A percentile compares a stretch with the other conserved stretches of the same genome.
phyloP scores from a whole-genome alignment of 83 land plant genomes.

The Isoetes engelmannii region DNA sequence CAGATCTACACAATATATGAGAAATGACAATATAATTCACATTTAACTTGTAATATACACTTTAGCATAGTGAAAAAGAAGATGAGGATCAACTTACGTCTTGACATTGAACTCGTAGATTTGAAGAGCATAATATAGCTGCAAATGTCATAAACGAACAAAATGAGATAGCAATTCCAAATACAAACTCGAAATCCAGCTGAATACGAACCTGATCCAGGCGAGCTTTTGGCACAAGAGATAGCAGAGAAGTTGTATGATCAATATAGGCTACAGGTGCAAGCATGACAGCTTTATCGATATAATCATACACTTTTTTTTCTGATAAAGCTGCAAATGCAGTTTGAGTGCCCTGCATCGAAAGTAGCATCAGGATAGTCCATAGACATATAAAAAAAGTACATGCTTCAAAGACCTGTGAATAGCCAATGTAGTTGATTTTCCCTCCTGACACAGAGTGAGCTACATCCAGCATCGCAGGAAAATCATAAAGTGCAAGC shows the following conservation, averaged over 20 bases:
- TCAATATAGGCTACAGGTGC: slow-evolving; percentile 22
- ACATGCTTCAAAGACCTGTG: slow-evolving; percentile 4
- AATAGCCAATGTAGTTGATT: slow-evolving; percentile 14
- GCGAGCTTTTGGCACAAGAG: too few relatives aligned
- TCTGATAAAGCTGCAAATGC: slow-evolving; percentile 25
- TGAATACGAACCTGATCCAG: too few relatives aligned
- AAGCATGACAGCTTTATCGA: slow-evolving; percentile 20
- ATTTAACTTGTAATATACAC: background rate
- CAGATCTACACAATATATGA: background rate
- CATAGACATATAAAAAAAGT: too few relatives aligned
- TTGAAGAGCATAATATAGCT: background rate
- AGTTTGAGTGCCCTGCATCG: slow-evolving; percentile 19
- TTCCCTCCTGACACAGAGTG: background rate
- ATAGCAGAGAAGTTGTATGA: background rate
- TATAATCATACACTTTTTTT: background rate
- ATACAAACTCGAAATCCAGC: too few relatives aligned
- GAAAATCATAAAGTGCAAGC: slow-evolving; percentile 13
- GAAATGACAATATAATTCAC: background rate
- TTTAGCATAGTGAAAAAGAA: background rate
- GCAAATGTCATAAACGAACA: background rate
- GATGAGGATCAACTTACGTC: background rate
- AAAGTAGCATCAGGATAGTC: background rate
- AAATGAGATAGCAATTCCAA: background rate
- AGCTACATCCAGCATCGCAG: slow-evolving; percentile 6
- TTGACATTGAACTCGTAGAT: slow-evolving; percentile 9